Evolutionary conservation across 2,329 filamentous ascomycete species (phyloP), one percentile per base, ranked within the genome.

Genomic region (Aspergillus sp.): DNA sequence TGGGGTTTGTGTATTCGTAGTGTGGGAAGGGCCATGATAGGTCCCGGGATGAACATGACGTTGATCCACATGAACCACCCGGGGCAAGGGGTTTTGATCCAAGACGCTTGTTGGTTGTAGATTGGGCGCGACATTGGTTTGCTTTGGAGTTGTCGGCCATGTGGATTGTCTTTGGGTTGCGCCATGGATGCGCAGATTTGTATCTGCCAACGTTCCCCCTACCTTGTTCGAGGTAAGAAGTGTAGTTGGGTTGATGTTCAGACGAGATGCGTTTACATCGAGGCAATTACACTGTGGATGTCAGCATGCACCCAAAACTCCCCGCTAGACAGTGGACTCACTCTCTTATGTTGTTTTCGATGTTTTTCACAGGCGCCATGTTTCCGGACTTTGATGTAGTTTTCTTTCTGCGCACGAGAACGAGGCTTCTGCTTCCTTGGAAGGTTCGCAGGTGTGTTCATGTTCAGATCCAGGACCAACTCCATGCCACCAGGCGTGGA

Each of bases 341-440:
- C 72, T 50, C 71, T 58, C 52, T 75, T 75, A 51, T 74, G 72
- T 49, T 74, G 72, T 52, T 72, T 73, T 52, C 70, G 68, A 56
- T 75, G 73, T 57, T 74, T 75, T 52, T 73, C 69, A 49, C 73
- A 75, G 40, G 72, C 73, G 20, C 73, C 73, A 26, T 73, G 68
- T 41, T 72, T 73, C 1, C 73, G 68, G 46, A 67, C 72, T 47
- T 73, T 73, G 55, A 73, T 73, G 54, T 75, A 75, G 49, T 71
- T 73, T 50, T 75, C 71, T 33, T 68, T 72, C 57, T 75, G 72
- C 9, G 71, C 70, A 49, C 66, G 65, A 4, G 72, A 74, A 14
- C 72, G 65, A 19, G 71, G 71, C 45, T 72, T 72, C 45, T 74
- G 73, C 49, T 73, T 74, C 56, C 66, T 69, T 0, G 73, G 73